Evolutionary conservation across 2,329 filamentous ascomycete genomes (phyloP), one percentile per base, ranked within the genome.

Genomic region (Sodiomyces alkalinus): DNA sequence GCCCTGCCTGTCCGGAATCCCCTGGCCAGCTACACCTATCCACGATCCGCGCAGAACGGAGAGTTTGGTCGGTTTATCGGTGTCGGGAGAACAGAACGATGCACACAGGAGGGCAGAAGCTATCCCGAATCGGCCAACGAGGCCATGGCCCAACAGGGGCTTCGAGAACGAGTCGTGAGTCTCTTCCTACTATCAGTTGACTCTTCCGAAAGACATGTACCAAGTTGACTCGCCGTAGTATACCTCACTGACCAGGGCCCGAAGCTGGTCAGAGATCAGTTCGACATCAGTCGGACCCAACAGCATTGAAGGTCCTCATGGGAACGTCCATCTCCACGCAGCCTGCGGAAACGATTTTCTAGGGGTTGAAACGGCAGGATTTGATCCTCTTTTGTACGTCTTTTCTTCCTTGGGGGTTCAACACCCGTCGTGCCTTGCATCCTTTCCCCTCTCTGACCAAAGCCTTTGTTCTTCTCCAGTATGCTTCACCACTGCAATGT

Each of bases 401-500:
- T 14, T 19, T 20, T 14, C n/a, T n/a, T n/a, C n/a, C n/a, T n/a
- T n/a, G n/a, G n/a, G n/a, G n/a, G n/a, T n/a, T 20, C 30, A 19
- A 27, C 19, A 10, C 5, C 3, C n/a, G n/a, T n/a, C n/a, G n/a
- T n/a, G n/a, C n/a, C n/a, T n/a, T n/a, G n/a, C n/a, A n/a, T n/a
- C n/a, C n/a, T n/a, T n/a, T 27, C 12, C 7, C 11, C 18, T 12
- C 12, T 25, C 30, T 37, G 6, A 35, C 21, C 14, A 10, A 14
- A 17, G n/a, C 9, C n/a, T n/a, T n/a, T n/a, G n/a, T 19, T 14
- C 6, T 19, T n/a, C 7, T 16, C 16, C 31, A 62, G 58, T 35
- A 58, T 60, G 53, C 52, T 66, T 7, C 61, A 65, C 34, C 62
- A 64, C 49, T 48, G 59, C 41, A 71, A 79, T 39, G 60, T 79